Percentiles rank a stretch among this genome's conserved stretches.
Evolutionary conservation across 2,329 filamentous ascomycete species (phyloP).

Genomic region (Trichoderma aggressivum): DNA sequence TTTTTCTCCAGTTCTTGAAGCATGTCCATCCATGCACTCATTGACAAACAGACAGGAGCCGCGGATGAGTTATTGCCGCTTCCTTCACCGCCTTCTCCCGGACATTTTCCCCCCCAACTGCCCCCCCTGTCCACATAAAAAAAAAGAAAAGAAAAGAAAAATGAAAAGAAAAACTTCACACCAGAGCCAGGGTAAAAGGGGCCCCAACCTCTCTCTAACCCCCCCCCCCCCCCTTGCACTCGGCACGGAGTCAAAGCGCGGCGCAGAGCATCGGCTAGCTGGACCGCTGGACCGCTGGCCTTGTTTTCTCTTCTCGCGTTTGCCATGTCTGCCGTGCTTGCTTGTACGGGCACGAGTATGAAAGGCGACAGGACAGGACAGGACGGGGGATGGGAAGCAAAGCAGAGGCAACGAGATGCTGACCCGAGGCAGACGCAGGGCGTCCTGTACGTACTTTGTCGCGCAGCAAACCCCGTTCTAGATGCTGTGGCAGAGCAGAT

Average conservation of each 20-base stretch:
- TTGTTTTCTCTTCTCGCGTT: neutral
- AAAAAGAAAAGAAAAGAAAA: neutral
- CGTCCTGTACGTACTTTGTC: conserved; percentile 16
- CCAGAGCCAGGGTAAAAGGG: neutral
- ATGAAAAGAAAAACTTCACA: neutral
- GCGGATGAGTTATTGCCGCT: conserved; percentile 6
- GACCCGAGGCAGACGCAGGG: conserved; percentile 16
- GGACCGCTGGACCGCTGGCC: neutral
- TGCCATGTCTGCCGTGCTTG: neutral
- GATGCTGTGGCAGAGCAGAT: neutral
- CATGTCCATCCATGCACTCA: neutral
- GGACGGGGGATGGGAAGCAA: neutral
- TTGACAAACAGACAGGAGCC: neutral
- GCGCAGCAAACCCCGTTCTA: conserved; percentile 15
- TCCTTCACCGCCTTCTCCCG: conserved; percentile 6
- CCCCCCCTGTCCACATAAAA: neutral
- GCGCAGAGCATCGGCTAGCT: neutral
- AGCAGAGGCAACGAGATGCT: neutral
- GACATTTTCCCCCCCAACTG: neutral
- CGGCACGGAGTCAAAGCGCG: neutral
- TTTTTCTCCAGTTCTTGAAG: neutral
- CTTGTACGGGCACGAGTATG: no score
- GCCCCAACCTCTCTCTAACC: conserved; percentile 2
- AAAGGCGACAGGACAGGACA: neutral
- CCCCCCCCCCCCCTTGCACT: neutral